A percentile compares a stretch with the other conserved stretches of the same genome.
phyloP scores from a whole-genome alignment of 345 rosid genomes.

The Salix viminalis region DNA sequence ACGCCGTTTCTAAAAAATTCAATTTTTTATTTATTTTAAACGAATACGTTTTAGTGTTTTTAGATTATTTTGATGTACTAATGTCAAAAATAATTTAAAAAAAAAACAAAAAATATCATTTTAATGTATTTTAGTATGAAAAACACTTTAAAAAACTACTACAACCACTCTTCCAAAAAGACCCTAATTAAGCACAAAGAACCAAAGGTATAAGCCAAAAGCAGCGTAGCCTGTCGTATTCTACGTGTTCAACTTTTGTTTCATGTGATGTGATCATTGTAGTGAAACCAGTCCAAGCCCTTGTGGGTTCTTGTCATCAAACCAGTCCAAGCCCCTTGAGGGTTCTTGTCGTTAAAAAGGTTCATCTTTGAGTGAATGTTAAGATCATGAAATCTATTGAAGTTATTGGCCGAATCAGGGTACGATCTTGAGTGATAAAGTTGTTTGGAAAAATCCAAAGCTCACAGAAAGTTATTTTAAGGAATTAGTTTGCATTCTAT shows the following conservation, averaged over 20 bases:
- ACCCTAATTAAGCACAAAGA: background rate
- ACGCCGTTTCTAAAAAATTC: no score
- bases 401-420: background rate
- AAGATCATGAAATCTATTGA: background rate
- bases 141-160: no score
- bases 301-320: slow-evolving; percentile 2
- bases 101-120: no score
- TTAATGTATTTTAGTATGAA: no score
- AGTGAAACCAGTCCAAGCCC: background rate
- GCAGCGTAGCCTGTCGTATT: background rate
- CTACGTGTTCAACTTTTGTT: background rate
- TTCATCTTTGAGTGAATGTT: background rate
- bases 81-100: no score
- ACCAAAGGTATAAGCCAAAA: background rate
- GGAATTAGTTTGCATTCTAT: background rate
- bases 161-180: no score
- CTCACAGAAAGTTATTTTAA: background rate
- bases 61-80: no score
- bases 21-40: no score
- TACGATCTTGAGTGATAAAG: slow-evolving; percentile 20
- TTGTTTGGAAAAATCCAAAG: slow-evolving; percentile 20
- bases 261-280: background rate
- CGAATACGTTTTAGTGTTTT: no score
- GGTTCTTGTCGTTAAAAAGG: slow-evolving; percentile 3
- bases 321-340: background rate